A percentile compares a stretch with the other conserved stretches of the same genome.
phyloP scores from a whole-genome alignment of 257 asterid genomes.

The Solanum boliviense region DNA sequence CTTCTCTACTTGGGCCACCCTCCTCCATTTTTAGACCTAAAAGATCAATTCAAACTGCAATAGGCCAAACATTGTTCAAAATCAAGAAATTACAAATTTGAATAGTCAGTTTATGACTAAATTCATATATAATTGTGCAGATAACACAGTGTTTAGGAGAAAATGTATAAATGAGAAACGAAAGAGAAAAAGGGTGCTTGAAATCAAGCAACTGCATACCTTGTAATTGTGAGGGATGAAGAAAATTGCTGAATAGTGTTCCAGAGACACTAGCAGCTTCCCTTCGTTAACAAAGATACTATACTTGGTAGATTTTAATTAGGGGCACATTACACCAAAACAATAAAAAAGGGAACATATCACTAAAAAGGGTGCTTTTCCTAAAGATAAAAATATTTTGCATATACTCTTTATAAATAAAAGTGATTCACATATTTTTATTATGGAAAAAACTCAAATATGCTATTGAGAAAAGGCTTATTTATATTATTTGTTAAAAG shows the following conservation, averaged over 20 bases:
- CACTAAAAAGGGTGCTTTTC: not conserved
- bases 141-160: not conserved
- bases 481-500: no score
- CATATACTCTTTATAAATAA: no score
- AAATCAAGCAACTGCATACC: not conserved
- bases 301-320: no score
- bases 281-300: not conserved
- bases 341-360: no score
- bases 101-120: not conserved
- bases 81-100: not conserved
- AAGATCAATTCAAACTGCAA: not conserved
- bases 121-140: not conserved
- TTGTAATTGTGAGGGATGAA: not conserved
- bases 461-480: no score
- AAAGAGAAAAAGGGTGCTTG: not conserved
- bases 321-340: no score
- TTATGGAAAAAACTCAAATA: no score
- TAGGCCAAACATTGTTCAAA: not conserved
- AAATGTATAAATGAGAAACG: no score
- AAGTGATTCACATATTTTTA: not conserved
- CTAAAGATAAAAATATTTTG: no score
- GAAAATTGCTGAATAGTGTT: not conserved
- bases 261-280: not conserved
- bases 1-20: conserved; percentile 48
- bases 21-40: conserved; percentile 33